phyloP scores from a whole-genome alignment of 2,329 filamentous ascomycete species.

The Didymella arachidicola region DNA sequence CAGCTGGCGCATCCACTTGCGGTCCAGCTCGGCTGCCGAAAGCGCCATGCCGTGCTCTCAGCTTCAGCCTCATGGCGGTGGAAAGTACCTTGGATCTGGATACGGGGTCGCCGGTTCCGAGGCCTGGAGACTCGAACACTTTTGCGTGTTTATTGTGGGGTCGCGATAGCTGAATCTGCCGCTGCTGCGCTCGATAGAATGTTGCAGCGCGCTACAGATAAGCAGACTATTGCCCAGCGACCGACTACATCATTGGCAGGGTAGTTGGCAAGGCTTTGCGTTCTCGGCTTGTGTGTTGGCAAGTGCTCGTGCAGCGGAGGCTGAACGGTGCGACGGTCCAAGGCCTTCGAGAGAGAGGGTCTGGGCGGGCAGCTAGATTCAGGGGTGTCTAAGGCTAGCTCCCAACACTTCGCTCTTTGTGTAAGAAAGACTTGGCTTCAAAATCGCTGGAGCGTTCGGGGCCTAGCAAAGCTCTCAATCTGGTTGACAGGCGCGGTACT shows the following conservation, averaged over 20 bases:
- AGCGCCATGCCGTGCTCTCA: conserved; percentile 13
- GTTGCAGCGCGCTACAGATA: conserved; percentile 10
- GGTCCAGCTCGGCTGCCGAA: conserved; percentile 11
- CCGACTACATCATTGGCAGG: conserved; percentile 2
- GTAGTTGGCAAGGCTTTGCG: conserved; percentile 7
- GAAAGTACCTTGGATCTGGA: conserved; percentile 1
- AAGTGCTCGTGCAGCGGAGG: conserved; percentile 12
- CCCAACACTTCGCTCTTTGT: conserved; percentile 16
- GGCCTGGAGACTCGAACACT: neutral
- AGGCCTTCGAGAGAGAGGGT: conserved; percentile 1
- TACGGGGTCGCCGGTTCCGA: neutral
- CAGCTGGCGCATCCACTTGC: conserved; percentile 4
- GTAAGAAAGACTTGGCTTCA: conserved; percentile 6
- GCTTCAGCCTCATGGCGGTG: conserved; percentile 15
- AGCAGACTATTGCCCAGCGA: conserved; percentile 16
- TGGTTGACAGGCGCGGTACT: conserved; percentile 6
- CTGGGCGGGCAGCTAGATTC: conserved; percentile 14
- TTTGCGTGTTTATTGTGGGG: neutral
- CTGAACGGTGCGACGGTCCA: conserved; percentile 5
- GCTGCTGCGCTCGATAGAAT: conserved; percentile 1
- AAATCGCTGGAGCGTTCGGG: neutral
- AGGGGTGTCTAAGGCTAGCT: conserved; percentile 15
- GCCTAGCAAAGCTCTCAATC: neutral
- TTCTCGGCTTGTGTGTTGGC: conserved; percentile 8
- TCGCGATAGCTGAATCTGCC: neutral